These are phyloP conservation scores for Lathyrus tuberosus DNA, from an alignment of 306 rosid genomes.

Conservation along the genomic window DNA sequence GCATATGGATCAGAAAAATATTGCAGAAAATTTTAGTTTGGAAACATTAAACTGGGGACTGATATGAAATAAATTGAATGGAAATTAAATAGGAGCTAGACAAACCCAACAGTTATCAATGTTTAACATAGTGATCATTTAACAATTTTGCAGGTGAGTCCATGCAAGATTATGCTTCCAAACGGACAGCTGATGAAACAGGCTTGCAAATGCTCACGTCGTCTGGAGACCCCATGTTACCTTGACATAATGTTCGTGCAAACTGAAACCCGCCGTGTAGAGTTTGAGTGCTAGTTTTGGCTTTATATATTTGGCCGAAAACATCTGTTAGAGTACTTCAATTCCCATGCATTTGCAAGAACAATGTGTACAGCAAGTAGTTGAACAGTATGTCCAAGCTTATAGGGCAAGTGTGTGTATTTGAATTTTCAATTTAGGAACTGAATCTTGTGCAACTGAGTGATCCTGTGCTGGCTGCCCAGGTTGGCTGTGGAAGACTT, in stretches of 20 bases:
- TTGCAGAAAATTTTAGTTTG: slow-evolving; percentile 13
- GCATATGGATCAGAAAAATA: background rate
- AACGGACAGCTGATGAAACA: slow-evolving; percentile 68
- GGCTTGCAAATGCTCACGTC: slow-evolving; percentile 72
- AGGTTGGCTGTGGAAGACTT: slow-evolving; percentile 86
- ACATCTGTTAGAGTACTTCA: slow-evolving; percentile 44
- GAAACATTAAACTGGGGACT: slow-evolving; percentile 20
- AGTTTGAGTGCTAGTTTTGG: slow-evolving; percentile 38
- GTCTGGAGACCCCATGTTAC: slow-evolving; percentile 93
- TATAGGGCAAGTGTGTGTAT: slow-evolving; percentile 58
- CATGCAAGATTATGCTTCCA: slow-evolving; percentile 64
- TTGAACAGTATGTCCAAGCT: slow-evolving; percentile 57
- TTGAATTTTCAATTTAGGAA: slow-evolving; percentile 64
- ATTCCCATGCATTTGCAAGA: slow-evolving; percentile 58
- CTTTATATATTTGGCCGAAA: slow-evolving; percentile 42
- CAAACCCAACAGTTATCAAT: slow-evolving; percentile 22
- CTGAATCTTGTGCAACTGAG: slow-evolving; percentile 57
- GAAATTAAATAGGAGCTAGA: slow-evolving; percentile 26
- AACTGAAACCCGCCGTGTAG: slow-evolving; percentile 44
- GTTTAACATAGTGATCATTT: slow-evolving; percentile 30
- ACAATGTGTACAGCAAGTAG: slow-evolving; percentile 74
- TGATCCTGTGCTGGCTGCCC: slow-evolving; percentile 96
- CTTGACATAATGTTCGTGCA: slow-evolving; percentile 46
- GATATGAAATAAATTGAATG: slow-evolving; percentile 17
- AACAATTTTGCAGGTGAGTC: slow-evolving; percentile 71